Conservation (phyloP, 805 yeast species). For the Henningerozyma blattae region DNA sequence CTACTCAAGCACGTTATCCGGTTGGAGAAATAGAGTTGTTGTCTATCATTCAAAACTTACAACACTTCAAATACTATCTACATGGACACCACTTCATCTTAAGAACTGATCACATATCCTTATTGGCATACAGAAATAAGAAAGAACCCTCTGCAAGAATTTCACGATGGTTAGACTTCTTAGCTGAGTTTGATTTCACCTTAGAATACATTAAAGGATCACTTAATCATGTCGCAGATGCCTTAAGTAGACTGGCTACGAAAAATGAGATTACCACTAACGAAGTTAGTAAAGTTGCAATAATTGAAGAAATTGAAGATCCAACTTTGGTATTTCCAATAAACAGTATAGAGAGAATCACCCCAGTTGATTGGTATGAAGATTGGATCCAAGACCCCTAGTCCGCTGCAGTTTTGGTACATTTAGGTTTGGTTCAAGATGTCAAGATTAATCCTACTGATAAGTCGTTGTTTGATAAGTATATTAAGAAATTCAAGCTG, state of each 20-base stretch:
- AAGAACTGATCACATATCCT: slow-evolving; percentile 6
- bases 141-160: slow-evolving; percentile 6
- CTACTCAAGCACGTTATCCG: slow-evolving; percentile 22
- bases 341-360: no score
- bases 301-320: no score
- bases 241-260: slow-evolving; percentile 8
- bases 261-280: no score
- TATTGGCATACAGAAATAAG: slow-evolving; percentile 2
- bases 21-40: slow-evolving; percentile 8
- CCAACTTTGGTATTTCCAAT: no score
- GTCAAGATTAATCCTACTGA: no score
- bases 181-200: slow-evolving; percentile 6
- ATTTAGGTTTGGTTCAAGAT: no score
- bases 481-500: no score
- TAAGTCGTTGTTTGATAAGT: no score
- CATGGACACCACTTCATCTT: slow-evolving; percentile 5
- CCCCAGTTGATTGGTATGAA: no score
- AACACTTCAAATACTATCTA: slow-evolving; percentile 6
- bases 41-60: slow-evolving; percentile 5
- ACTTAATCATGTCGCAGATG: slow-evolving; percentile 8
- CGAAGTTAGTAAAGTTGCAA: no score
- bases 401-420: no score
- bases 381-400: no score
- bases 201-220: slow-evolving; percentile 5
- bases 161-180: slow-evolving; percentile 4